Percentiles rank a stretch among this genome's conserved stretches.
These are phyloP conservation scores for Penicillium canariense DNA, from an alignment of 495 filamentous ascomycete genomes.

Conservation along the genomic window DNA sequence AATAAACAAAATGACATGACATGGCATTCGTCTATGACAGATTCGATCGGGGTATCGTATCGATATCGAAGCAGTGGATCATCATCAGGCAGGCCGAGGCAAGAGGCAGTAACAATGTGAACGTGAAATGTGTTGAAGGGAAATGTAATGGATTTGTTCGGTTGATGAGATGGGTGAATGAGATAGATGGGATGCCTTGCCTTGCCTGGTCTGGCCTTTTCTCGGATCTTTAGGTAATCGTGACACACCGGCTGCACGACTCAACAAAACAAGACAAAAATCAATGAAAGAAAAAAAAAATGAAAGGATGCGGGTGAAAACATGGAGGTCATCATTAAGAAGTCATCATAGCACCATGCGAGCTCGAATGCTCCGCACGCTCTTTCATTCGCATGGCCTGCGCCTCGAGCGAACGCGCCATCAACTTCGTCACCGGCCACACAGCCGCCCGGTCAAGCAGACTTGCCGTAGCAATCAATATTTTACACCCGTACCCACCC, in stretches of 20 bases:
- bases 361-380: constrained; percentile 57
- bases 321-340: constrained; percentile 28
- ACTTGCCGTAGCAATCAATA: constrained; percentile 81
- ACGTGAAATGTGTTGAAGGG: too few species aligned
- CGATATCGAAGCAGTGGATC: constrained; percentile 18
- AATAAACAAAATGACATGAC: constrained; percentile 7
- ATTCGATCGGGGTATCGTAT: constrained; percentile 21
- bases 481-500: constrained; percentile 78
- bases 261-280: background rate
- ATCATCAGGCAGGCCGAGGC: too few species aligned
- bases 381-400: constrained; percentile 81
- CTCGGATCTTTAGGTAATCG: constrained; percentile 10
- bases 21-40: constrained; percentile 24
- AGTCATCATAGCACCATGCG: constrained; percentile 42
- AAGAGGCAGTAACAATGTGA: too few species aligned
- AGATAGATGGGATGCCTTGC: too few species aligned
- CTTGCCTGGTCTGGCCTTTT: background rate
- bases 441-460: constrained; percentile 87
- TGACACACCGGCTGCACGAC: constrained; percentile 10
- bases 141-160: too few species aligned
- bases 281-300: constrained; percentile 4
- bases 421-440: constrained; percentile 93
- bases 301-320: constrained; percentile 1
- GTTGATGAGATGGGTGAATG: too few species aligned
- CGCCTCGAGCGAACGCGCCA: constrained; percentile 80